Conservation (phyloP, 345 rosid genomes). For the Acer campestre region DNA sequence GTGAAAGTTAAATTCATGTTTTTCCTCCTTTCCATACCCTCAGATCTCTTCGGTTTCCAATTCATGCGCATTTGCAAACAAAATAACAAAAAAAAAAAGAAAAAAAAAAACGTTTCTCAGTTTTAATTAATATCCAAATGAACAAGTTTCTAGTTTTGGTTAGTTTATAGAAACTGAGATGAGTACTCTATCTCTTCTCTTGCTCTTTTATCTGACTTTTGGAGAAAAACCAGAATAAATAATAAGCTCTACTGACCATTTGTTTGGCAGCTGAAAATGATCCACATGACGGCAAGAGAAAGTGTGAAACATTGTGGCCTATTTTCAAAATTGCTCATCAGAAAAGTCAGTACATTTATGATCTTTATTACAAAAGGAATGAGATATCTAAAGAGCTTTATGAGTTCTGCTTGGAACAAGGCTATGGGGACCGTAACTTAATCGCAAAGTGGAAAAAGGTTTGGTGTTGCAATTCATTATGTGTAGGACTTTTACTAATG, state of each 20-base stretch:
- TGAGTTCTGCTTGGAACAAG: constrained; percentile 81
- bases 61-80: background rate
- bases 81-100: no score
- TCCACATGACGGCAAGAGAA: constrained; percentile 79
- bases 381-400: constrained; percentile 76
- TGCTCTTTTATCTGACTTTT: background rate
- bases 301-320: constrained; percentile 79
- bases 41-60: background rate
- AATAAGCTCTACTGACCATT: background rate
- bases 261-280: constrained; percentile 70
- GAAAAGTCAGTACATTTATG: constrained; percentile 69
- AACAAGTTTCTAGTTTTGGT: background rate
- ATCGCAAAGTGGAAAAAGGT: constrained; percentile 81
- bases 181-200: background rate
- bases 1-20: background rate
- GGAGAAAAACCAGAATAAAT: background rate
- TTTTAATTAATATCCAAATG: background rate
- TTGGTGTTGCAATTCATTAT: background rate
- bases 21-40: background rate
- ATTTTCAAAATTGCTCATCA: constrained; percentile 79
- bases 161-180: background rate
- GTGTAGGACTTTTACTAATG: background rate
- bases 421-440: constrained; percentile 61
- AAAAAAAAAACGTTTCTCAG: background rate
- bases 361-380: constrained; percentile 59